phyloP scores from a whole-genome alignment of 306 rosid genomes.

The Hylodesmum podocarpum region DNA sequence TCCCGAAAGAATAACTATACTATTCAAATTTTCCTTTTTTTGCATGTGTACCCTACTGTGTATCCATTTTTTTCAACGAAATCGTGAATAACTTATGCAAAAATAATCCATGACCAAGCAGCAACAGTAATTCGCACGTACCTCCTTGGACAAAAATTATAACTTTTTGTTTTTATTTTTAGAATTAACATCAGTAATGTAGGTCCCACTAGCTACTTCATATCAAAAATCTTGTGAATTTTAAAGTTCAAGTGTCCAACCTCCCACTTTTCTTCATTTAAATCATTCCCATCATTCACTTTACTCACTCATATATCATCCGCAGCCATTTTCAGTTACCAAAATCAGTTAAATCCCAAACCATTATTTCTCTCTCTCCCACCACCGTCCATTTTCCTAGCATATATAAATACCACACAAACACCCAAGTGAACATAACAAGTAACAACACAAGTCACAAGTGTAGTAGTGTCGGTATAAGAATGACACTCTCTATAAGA shows the following conservation, averaged over 20 bases:
- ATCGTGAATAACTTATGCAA: not conserved
- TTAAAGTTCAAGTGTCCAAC: not conserved
- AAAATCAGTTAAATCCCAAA: not conserved
- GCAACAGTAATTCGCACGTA: not conserved
- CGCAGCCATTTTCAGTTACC: constrained; percentile 27
- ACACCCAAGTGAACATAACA: not conserved
- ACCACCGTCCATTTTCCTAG: constrained; percentile 38
- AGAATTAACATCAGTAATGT: not conserved
- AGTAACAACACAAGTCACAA: not conserved
- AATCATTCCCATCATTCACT: not conserved
- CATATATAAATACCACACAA: constrained; percentile 21
- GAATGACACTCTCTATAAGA: constrained; percentile 13
- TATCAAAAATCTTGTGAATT: not conserved
- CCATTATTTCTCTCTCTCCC: not conserved
- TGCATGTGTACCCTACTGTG: not conserved
- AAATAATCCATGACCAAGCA: not conserved
- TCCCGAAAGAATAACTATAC: not conserved
- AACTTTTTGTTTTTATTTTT: not conserved
- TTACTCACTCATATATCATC: not conserved
- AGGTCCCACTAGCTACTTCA: constrained; percentile 19
- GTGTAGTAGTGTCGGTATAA: not conserved
- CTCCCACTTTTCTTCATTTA: not conserved
- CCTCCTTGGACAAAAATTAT: not conserved
- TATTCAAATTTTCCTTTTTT: not conserved
- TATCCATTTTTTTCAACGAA: too few species aligned